These are phyloP conservation scores for Grigorovia jiainica DNA, from an alignment of 805 yeast species.

Conservation along the genomic window DNA sequence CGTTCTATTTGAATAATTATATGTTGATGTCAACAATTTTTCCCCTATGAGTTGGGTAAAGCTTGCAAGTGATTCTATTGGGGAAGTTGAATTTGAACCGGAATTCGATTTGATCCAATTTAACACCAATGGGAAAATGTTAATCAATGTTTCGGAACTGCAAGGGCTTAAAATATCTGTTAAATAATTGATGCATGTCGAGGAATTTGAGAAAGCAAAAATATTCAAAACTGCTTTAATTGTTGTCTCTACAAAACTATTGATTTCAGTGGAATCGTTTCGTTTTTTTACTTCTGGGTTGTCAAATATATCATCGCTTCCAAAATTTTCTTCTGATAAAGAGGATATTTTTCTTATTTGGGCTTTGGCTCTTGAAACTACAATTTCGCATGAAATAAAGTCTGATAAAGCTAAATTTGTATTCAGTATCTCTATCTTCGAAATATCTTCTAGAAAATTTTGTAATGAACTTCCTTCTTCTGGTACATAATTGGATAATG, in stretches of 20 bases:
- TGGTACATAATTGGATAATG: background rate
- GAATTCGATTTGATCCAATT: background rate
- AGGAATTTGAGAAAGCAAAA: background rate
- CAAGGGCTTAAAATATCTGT: background rate
- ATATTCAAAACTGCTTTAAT: background rate
- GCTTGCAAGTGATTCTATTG: background rate
- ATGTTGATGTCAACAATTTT: conserved; percentile 13
- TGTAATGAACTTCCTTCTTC: background rate
- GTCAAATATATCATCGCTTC: background rate
- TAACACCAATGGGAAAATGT: background rate
- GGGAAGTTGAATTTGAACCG: background rate
- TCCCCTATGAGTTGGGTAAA: conserved; percentile 19
- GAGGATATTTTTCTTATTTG: background rate
- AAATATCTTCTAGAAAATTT: background rate
- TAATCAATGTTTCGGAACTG: background rate
- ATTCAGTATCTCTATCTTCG: background rate
- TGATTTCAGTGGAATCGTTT: background rate
- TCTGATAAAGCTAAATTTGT: background rate
- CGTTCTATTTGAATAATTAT: conserved; percentile 15
- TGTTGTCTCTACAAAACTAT: background rate
- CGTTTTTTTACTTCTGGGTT: background rate
- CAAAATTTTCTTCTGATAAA: background rate
- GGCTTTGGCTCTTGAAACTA: too few species aligned
- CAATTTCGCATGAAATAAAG: background rate
- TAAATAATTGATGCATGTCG: background rate